Conservation (phyloP, 768 basidiomycete species). For the Psilocybe subaeruginosa region DNA sequence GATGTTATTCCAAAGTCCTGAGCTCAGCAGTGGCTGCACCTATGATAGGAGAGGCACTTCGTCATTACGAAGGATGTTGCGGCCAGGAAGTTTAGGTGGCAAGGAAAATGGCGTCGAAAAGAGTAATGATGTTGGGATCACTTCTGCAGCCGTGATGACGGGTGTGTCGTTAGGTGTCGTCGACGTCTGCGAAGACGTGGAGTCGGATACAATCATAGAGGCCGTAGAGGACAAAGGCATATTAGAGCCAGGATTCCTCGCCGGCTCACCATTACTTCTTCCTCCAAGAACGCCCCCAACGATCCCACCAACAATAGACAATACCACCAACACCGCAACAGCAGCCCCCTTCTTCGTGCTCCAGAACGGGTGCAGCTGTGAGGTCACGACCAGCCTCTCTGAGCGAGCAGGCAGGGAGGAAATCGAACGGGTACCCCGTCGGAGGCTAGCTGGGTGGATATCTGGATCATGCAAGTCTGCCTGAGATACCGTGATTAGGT, state of each 20-base stretch:
- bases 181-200: neutral
- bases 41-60: too few species aligned
- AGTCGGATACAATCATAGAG: neutral
- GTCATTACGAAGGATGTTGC: too few species aligned
- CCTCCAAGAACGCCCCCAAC: constrained; percentile 28
- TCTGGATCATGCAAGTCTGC: constrained; percentile 5
- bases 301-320: constrained; percentile 24
- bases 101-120: too few species aligned
- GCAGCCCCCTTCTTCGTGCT: constrained; percentile 22
- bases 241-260: neutral
- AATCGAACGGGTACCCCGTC: neutral
- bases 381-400: constrained; percentile 18
- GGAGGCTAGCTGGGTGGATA: neutral
- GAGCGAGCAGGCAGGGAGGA: neutral
- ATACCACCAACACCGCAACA: constrained; percentile 17
- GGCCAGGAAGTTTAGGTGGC: too few species aligned
- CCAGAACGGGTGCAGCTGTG: constrained; percentile 26
- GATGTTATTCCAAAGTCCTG: too few species aligned
- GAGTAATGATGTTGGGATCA: neutral
- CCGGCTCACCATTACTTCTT: neutral
- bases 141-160: neutral
- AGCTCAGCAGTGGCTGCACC: too few species aligned
- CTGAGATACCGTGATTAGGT: constrained; percentile 2
- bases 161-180: neutral
- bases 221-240: neutral